Percentiles rank a stretch among this genome's conserved stretches.
These are phyloP conservation scores for Podila verticillata DNA, from an alignment of 192 early-diverging fungal genomes.

Conservation along the genomic window DNA sequence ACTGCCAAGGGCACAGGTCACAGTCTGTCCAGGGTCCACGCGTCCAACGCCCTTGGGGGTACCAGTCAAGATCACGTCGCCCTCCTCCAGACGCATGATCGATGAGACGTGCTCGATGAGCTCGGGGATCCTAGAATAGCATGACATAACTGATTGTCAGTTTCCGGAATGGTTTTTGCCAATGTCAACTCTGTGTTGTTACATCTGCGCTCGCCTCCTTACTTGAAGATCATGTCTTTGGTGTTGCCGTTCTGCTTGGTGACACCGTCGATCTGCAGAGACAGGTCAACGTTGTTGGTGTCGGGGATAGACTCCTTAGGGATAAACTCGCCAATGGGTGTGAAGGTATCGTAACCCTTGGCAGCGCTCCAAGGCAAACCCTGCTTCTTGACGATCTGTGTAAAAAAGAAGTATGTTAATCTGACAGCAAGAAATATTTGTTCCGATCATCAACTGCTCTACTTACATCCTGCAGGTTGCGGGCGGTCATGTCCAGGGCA, in stretches of 20 bases:
- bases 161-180: no score
- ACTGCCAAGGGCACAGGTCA: conserved; percentile 75
- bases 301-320: conserved; percentile 73
- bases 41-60: conserved; percentile 92
- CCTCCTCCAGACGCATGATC: conserved; percentile 90
- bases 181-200: no score
- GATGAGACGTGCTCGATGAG: conserved; percentile 83
- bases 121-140: conserved; percentile 68
- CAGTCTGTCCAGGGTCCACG: conserved; percentile 78
- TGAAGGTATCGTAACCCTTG: conserved; percentile 97
- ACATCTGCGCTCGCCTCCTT: conserved; percentile 12
- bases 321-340: conserved; percentile 89
- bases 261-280: conserved; percentile 80
- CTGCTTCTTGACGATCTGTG: conserved; percentile 73
- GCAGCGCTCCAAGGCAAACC: conserved; percentile 92
- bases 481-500: conserved; percentile 92
- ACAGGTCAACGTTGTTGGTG: conserved; percentile 77
- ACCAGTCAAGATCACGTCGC: conserved; percentile 91
- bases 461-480: conserved; percentile 78
- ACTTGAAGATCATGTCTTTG: conserved; percentile 93
- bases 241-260: conserved; percentile 88
- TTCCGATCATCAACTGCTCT: neutral
- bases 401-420: neutral
- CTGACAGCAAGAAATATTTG: no score
- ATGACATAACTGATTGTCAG: neutral